phyloP scores from a whole-genome alignment of 805 yeast species.

The Pichia manshurica region DNA sequence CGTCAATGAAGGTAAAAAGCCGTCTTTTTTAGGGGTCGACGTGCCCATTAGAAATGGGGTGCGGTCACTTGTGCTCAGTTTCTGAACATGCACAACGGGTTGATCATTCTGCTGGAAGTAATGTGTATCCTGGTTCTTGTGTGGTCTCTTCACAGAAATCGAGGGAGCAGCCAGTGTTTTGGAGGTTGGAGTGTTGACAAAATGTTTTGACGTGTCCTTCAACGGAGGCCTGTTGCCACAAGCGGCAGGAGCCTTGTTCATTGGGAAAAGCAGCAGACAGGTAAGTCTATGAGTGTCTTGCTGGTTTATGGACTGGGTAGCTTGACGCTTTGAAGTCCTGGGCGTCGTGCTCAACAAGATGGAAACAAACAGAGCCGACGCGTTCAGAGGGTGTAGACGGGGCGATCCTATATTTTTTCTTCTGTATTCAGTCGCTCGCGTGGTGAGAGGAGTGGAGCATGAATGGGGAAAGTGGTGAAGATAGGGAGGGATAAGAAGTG shows the following conservation, averaged over 20 bases:
- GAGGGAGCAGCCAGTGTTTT: slow-evolving; percentile 1
- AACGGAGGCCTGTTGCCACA: slow-evolving; percentile 19
- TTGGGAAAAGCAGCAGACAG: no score
- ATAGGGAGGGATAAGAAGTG: no score
- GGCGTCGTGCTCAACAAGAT: not conserved
- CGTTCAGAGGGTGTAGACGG: no score
- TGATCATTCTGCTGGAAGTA: not conserved
- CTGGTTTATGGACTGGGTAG: no score
- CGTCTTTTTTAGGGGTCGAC: slow-evolving; percentile 19
- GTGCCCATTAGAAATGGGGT: slow-evolving; percentile 11
- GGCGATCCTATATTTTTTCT: no score
- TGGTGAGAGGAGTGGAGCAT: no score
- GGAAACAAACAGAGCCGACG: no score
- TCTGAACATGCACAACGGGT: slow-evolving; percentile 1
- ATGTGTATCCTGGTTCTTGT: not conserved
- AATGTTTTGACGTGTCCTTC: slow-evolving; percentile 26
- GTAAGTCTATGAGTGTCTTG: no score
- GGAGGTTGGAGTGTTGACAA: slow-evolving; percentile 15
- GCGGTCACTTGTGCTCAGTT: slow-evolving; percentile 9
- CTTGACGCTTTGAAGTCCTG: not conserved
- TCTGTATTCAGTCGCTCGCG: no score
- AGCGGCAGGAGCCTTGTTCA: slow-evolving; percentile 1
- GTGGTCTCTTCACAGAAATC: not conserved
- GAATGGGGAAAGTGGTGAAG: no score
- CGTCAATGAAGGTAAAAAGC: slow-evolving; percentile 11